These are phyloP conservation scores for Pythium sukuiense DNA, from an alignment of 352 stramenopile genomes.

Conservation along the genomic window DNA sequence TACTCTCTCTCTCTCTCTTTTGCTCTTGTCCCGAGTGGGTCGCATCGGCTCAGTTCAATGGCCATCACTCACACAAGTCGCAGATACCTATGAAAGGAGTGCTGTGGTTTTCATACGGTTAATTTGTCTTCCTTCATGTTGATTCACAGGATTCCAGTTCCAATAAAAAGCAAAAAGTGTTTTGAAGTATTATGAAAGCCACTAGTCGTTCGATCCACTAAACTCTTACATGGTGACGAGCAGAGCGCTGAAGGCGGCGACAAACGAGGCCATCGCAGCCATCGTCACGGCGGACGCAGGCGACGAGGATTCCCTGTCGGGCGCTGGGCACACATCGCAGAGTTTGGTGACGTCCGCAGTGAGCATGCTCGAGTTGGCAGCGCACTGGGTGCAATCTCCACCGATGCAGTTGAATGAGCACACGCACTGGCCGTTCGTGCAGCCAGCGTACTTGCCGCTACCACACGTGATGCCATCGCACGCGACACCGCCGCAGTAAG, in stretches of 20 bases:
- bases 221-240: neutral
- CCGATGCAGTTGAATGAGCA: constrained; percentile 59
- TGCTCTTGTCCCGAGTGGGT: too few relatives aligned
- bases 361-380: constrained; percentile 32
- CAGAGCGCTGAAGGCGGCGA: neutral
- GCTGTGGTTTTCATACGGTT: too few relatives aligned
- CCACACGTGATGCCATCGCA: constrained; percentile 59
- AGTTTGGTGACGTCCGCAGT: neutral
- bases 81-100: too few relatives aligned
- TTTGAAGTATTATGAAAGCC: neutral
- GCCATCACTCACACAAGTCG: too few relatives aligned
- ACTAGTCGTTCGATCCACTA: neutral
- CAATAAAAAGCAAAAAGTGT: constrained; percentile 3
- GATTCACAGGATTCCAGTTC: too few relatives aligned
- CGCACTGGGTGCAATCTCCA: constrained; percentile 43
- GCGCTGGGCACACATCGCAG: constrained; percentile 20
- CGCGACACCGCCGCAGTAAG: constrained; percentile 50
- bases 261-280: neutral
- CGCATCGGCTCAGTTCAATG: too few relatives aligned
- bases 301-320: constrained; percentile 14
- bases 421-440: constrained; percentile 50
- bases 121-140: too few relatives aligned
- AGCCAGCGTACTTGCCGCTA: constrained; percentile 46
- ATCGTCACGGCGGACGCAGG: neutral
- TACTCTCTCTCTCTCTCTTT: too few relatives aligned